Conservation (phyloP, 495 filamentous ascomycete genomes). For the Lindgomyces ingoldianus region DNA sequence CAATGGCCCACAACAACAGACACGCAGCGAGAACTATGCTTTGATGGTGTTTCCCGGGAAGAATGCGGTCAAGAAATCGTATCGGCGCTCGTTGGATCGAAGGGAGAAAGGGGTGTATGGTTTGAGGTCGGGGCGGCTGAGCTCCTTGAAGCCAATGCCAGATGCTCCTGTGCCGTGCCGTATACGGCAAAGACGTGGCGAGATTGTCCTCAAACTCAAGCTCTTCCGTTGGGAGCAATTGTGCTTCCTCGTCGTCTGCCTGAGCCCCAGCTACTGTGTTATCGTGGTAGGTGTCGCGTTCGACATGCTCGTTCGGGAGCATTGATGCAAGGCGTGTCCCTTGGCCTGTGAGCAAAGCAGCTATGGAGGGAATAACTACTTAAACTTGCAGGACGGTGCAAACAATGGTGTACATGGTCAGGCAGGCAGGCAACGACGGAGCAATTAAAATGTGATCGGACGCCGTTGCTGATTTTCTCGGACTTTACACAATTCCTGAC, state of each 20-base stretch:
- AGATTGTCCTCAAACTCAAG: constrained; percentile 18
- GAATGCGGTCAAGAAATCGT: constrained; percentile 1
- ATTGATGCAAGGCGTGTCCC: neutral
- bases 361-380: neutral
- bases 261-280: neutral
- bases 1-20: neutral
- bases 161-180: neutral
- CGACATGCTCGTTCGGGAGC: neutral
- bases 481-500: too few species aligned
- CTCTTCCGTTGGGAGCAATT: constrained; percentile 8
- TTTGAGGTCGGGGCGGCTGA: constrained; percentile 3
- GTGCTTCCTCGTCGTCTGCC: constrained; percentile 13
- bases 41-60: constrained; percentile 1
- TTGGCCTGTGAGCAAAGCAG: neutral
- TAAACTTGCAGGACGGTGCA: neutral
- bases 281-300: neutral
- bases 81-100: constrained; percentile 4
- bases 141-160: neutral
- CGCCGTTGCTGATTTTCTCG: too few species aligned
- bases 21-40: neutral
- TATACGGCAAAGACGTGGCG: neutral
- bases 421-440: neutral
- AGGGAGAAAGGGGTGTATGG: constrained; percentile 12
- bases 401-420: neutral
- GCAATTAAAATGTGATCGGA: too few species aligned